Evolutionary conservation across 208 protist species (phyloP), one percentile per base, ranked within the genome.

Genomic region (Borovskyia barvae): DNA sequence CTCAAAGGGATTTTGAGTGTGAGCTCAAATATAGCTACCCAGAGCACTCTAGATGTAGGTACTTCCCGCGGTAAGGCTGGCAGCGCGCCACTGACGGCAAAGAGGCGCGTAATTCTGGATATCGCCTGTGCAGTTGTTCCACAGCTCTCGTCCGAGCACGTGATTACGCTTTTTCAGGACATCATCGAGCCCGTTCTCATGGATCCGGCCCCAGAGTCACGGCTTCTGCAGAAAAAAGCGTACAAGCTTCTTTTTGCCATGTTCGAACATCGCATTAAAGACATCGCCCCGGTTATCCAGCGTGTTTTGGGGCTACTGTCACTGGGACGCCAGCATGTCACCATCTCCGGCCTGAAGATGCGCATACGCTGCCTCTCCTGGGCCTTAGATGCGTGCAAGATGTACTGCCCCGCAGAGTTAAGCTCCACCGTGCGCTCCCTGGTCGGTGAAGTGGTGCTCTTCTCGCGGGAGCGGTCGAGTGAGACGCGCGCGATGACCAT

Each of bases 211-310:
- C 84, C 85, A 26, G 80, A 89, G 56, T 89, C 79, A 11, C 82
- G 85, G 4, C 63, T 90, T 33, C 66, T 94, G 51, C 88, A 94
- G 68, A 94, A 94, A 68, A 94, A 94, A 49, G 88, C 88, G 2
- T 94, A 94, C 76, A 94, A 94, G 67, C 72, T 94, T 45, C 80
- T 94, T 49, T 83, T 80, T 36, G 52, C 82, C 43, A 83, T 94
- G 71, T 92, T 94, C 58, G 88, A 94, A 60, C 58, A 90, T 61
- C 79, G 85, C 51, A 73, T 87, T 8, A 79, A 80, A 54, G 88
- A 94, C 51, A 76, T 94, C 37, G 83, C 85, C 25, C 75, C 69
- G 15, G 43, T 94, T 3, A 79, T 94, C 53, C 65, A 75, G 15
- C 73, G 82, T 41, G 80, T 94, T 37, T 62, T 85, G 0, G 77